phyloP scores from a whole-genome alignment of 1,139 yeast species.

The Arxiozyma heterogenica region DNA sequence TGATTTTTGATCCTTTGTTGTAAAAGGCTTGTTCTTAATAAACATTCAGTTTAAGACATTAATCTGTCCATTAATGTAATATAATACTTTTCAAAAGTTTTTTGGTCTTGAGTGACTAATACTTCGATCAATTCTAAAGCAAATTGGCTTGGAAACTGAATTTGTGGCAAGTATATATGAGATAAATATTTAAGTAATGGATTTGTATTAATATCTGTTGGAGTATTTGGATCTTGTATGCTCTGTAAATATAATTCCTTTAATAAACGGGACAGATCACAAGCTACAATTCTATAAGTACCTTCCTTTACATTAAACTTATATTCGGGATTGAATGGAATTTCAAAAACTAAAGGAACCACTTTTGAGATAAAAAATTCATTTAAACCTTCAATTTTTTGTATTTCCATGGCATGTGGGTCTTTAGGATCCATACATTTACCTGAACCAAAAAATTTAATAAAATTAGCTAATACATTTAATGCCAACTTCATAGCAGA shows the following conservation, averaged over 20 bases:
- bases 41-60: constrained; percentile 11
- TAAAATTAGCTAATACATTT: constrained; percentile 58
- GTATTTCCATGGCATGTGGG: constrained; percentile 45
- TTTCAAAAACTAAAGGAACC: constrained; percentile 63
- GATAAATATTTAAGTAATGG: constrained; percentile 44
- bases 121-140: constrained; percentile 50
- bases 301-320: constrained; percentile 68
- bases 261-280: constrained; percentile 65
- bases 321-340: constrained; percentile 59
- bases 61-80: constrained; percentile 44
- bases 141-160: constrained; percentile 51
- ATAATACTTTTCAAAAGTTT: constrained; percentile 58
- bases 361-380: constrained; percentile 60
- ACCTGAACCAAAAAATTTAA: constrained; percentile 62
- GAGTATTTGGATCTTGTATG: constrained; percentile 12
- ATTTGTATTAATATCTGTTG: constrained; percentile 25
- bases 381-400: constrained; percentile 62
- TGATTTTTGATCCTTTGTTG: no score
- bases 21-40: neutral
- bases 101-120: constrained; percentile 45
- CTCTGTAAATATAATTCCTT: constrained; percentile 44
- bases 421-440: constrained; percentile 46
- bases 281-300: constrained; percentile 61
- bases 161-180: constrained; percentile 43
- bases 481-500: constrained; percentile 61